phyloP scores from a whole-genome alignment of 495 filamentous ascomycete species.

The Aspergillus ellipticus region DNA sequence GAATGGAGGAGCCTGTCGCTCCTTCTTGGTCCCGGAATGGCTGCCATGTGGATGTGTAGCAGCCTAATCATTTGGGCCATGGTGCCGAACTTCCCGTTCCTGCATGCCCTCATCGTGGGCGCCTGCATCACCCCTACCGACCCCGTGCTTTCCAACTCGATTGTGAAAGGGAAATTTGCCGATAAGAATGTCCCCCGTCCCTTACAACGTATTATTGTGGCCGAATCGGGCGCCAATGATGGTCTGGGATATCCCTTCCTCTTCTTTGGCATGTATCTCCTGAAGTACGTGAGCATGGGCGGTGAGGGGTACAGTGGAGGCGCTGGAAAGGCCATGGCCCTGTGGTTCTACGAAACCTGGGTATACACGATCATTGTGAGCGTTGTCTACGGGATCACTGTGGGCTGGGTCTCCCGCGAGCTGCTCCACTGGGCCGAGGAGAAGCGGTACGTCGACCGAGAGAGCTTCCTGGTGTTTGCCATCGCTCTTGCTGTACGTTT shows the following conservation, averaged over 20 bases:
- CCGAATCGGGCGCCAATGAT: conserved; percentile 89
- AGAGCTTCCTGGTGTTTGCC: conserved; percentile 87
- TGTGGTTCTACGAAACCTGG: conserved; percentile 90
- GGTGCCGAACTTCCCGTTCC: conserved; percentile 67
- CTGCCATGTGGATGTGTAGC: conserved; percentile 82
- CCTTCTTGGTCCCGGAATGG: conserved; percentile 83
- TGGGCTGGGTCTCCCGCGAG: conserved; percentile 79
- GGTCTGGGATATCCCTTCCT: conserved; percentile 92
- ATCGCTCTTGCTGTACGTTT: conserved; percentile 71
- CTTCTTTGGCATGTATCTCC: conserved; percentile 77
- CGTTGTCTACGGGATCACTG: conserved; percentile 67
- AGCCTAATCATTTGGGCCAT: conserved; percentile 75
- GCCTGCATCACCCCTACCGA: conserved; percentile 91
- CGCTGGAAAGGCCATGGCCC: conserved; percentile 61
- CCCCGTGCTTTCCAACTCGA: conserved; percentile 82
- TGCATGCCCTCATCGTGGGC: conserved; percentile 74
- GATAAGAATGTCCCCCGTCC: conserved; percentile 82
- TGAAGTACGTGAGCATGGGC: conserved; percentile 65
- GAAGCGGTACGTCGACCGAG: conserved; percentile 77
- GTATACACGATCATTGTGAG: conserved; percentile 78
- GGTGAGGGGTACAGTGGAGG: conserved; percentile 57
- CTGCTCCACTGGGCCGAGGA: conserved; percentile 81
- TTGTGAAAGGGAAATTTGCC: conserved; percentile 92
- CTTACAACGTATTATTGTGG: conserved; percentile 81
- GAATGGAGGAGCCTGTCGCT: conserved; percentile 78